Percentiles rank a stretch among this genome's conserved stretches.
Evolutionary conservation across 2,329 filamentous ascomycete genomes (phyloP).

Genomic region (Myriosclerotinia duriaeana): DNA sequence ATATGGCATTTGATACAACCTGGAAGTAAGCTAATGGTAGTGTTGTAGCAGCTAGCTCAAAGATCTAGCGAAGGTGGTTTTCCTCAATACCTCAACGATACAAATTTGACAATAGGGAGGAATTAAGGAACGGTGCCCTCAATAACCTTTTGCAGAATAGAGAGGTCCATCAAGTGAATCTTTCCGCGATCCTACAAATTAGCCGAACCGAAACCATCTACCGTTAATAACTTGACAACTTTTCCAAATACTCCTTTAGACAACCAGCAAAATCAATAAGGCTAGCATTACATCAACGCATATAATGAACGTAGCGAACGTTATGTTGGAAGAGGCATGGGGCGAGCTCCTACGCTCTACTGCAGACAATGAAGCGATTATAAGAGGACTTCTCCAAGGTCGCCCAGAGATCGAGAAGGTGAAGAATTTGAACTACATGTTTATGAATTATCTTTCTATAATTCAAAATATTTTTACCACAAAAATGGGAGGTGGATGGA

Average conservation of each 20-base stretch:
- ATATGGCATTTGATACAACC: too few relatives aligned
- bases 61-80: neutral
- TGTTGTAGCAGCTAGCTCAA: neutral
- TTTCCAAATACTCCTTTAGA: neutral
- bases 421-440: neutral
- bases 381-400: slow-evolving; percentile 1
- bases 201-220: neutral
- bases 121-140: too few relatives aligned
- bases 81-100: too few relatives aligned
- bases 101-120: too few relatives aligned
- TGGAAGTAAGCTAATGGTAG: neutral
- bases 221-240: neutral
- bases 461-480: neutral
- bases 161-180: neutral
- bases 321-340: neutral
- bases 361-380: neutral
- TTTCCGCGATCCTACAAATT: neutral
- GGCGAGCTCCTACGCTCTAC: slow-evolving; percentile 9
- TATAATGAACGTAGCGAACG: slow-evolving; percentile 2
- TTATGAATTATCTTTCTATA: slow-evolving; percentile 15
- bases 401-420: neutral
- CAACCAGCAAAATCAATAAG: neutral
- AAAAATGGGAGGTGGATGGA: slow-evolving; percentile 7
- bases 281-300: neutral
- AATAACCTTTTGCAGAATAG: neutral